Evolutionary conservation across 768 basidiomycete genomes (phyloP), one percentile per base, ranked within the genome.

Genomic region (Termitomyces sp.): DNA sequence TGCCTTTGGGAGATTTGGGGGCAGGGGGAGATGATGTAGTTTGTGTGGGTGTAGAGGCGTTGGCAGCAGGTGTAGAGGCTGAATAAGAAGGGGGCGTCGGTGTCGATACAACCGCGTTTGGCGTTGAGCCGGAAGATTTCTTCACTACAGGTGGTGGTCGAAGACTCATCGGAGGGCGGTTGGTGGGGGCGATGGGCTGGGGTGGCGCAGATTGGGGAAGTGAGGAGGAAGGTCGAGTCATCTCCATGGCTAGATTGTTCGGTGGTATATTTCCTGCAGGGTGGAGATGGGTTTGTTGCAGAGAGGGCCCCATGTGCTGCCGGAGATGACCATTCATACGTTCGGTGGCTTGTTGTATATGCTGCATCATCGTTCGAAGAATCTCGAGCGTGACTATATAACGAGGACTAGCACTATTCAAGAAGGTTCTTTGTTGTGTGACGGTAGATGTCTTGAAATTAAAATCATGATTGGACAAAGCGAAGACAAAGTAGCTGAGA

Each of bases 1-100:
- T 89, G 52, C 67, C 67, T 64, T 84, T 87, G 0, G 89, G 89
- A 4, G 89, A 90, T 68, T 85, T 90, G 1, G 86, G 81, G 5
- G 78, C 78, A 63, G 81, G 81, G 1, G 88, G 87, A 10, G 87
- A 87, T 35, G 79, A 75, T 26, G 76, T 75, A 23, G 77, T 72
- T 17, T 78, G 71, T 10, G 75, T 76, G 10, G 86, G 84, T 5
- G 85, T 86, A 0, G 79, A 67, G 0, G 79, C 76, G 54, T 70
- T 79, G 46, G 75, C 65, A 35, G 64, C 70, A 3, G 78, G 76
- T 0, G 77, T 78, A 0, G 80, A 71, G 8, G 73, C 71, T 11
- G 69, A 66, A 43, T 73, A 71, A 1, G 73, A 69, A 37, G 79
- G 75, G 4, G 84, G 78, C 2, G 81, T 81, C 38, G 72, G 63